Conservation (phyloP, 345 rosid species). For the Moricandia moricandioides region DNA sequence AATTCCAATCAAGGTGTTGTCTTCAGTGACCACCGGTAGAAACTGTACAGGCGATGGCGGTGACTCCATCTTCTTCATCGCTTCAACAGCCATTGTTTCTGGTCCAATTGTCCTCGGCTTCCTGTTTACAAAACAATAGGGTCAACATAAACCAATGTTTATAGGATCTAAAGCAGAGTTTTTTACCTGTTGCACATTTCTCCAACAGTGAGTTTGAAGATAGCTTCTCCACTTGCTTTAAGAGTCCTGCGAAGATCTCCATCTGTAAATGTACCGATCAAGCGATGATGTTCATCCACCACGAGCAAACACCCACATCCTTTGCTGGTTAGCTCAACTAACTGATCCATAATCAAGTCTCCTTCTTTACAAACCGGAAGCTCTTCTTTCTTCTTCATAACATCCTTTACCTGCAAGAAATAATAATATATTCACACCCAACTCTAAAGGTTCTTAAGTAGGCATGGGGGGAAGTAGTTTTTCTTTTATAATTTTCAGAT, state of each 20-base stretch:
- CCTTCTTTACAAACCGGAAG: slow-evolving; percentile 87
- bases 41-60: slow-evolving; percentile 98
- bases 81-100: slow-evolving; percentile 98
- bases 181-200: slow-evolving; percentile 89
- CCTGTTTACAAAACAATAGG: slow-evolving; percentile 41
- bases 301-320: slow-evolving; percentile 97
- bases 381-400: slow-evolving; percentile 89
- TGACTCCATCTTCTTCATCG: slow-evolving; percentile 96
- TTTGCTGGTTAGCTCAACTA: slow-evolving; percentile 86
- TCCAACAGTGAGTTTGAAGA: slow-evolving; percentile 89
- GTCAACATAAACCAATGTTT: background rate
- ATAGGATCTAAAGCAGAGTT: background rate
- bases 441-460: background rate
- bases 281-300: slow-evolving; percentile 52
- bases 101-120: slow-evolving; percentile 81
- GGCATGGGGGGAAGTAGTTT: background rate
- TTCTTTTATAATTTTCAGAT: too few species aligned
- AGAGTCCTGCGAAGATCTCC: slow-evolving; percentile 96
- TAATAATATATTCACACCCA: background rate
- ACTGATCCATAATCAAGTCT: slow-evolving; percentile 90
- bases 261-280: slow-evolving; percentile 91
- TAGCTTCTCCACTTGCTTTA: slow-evolving; percentile 80
- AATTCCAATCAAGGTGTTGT: slow-evolving; percentile 74
- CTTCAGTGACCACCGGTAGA: slow-evolving; percentile 67
- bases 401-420: slow-evolving; percentile 68